These are phyloP conservation scores for Eutypa lata DNA, from an alignment of 2,329 filamentous ascomycete species.

Conservation along the genomic window DNA sequence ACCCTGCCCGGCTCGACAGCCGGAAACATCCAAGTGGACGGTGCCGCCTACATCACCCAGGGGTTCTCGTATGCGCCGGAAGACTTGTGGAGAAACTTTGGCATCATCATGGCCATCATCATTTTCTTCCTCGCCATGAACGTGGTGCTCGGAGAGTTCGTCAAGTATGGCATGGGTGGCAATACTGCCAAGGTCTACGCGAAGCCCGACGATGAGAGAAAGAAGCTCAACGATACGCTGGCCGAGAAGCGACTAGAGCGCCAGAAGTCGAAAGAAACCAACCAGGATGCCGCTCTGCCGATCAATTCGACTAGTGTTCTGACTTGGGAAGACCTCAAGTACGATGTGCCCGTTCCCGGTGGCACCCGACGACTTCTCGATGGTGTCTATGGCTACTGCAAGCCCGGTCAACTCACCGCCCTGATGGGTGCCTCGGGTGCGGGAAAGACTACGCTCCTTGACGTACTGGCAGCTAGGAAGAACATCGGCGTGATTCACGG, in stretches of 20 bases:
- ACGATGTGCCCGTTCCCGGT: slow-evolving; percentile 62
- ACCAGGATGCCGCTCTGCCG: slow-evolving; percentile 46
- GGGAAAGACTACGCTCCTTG: slow-evolving; percentile 81
- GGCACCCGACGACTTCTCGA: slow-evolving; percentile 55
- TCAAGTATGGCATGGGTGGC: slow-evolving; percentile 78
- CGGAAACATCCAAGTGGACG: slow-evolving; percentile 62
- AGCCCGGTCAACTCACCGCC: slow-evolving; percentile 73
- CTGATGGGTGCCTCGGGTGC: slow-evolving; percentile 83
- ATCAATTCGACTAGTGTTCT: slow-evolving; percentile 65
- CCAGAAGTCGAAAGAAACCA: slow-evolving; percentile 43
- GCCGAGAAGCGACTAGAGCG: slow-evolving; percentile 56
- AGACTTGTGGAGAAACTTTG: slow-evolving; percentile 80
- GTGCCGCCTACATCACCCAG: slow-evolving; percentile 64
- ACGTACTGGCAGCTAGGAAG: slow-evolving; percentile 65
- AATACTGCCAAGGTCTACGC: slow-evolving; percentile 75
- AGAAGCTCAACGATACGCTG: slow-evolving; percentile 62
- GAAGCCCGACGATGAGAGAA: slow-evolving; percentile 65
- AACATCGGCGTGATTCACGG: slow-evolving; percentile 59
- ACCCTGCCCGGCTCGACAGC: slow-evolving; percentile 70
- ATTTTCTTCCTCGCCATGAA: slow-evolving; percentile 73
- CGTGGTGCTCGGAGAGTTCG: slow-evolving; percentile 72
- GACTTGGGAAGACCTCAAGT: slow-evolving; percentile 84
- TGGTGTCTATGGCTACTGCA: slow-evolving; percentile 64
- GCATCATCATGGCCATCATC: slow-evolving; percentile 75
- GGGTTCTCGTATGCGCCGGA: slow-evolving; percentile 64